Evolutionary conservation across 2,329 filamentous ascomycete genomes (phyloP), one percentile per base, ranked within the genome.

Genomic region (Tolypocladium ophioglossoides): DNA sequence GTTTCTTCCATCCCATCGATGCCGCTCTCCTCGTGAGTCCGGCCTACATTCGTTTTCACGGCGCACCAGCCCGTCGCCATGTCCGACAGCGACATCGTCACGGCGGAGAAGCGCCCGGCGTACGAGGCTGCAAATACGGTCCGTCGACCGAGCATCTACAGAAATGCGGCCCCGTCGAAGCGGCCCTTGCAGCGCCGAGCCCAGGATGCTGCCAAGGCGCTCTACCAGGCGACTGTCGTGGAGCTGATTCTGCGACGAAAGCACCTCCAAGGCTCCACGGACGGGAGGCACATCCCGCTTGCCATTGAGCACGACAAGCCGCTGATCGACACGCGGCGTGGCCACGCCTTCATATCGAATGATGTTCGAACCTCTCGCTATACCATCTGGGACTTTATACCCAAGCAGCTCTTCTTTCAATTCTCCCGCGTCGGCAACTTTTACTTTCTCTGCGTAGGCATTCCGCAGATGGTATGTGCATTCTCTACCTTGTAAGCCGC

Each of bases 401-500:
- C 90, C 3, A 88, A 89, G 58, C 91, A 95, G 66, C 68, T 95
- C 18, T 78, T 91, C 56, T 91, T 90, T 53, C 90, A 95, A 64
- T 94, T 94, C 65, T 88, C 88, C 9, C 87, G 92, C 57, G 72
- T 95, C 50, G 87, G 87, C 60, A 95, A 95, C 69, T 94, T 95
- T 64, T 82, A 95, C 69, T 95, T 95, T 68, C 77, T 95, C 54
- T 85, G 88, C 61, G 83, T 95, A 59, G 88, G 89, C 46, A 84
- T 95, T 57, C 78, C 92, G 51, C 90, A 95, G 70, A 89, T 89
- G 72, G 70, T 72, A 59, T 38, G 65, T 46, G 34, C 14, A 22
- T 6, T 11, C 38, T 14, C 2, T 9, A 14, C n/a, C 20, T 11
- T 11, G 27, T 14, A 8, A 34, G 20, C 39, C 22, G 27, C 10